These are phyloP conservation scores for Acanthamoeba royreba DNA, from an alignment of 208 protist genomes.

Conservation along the genomic window DNA sequence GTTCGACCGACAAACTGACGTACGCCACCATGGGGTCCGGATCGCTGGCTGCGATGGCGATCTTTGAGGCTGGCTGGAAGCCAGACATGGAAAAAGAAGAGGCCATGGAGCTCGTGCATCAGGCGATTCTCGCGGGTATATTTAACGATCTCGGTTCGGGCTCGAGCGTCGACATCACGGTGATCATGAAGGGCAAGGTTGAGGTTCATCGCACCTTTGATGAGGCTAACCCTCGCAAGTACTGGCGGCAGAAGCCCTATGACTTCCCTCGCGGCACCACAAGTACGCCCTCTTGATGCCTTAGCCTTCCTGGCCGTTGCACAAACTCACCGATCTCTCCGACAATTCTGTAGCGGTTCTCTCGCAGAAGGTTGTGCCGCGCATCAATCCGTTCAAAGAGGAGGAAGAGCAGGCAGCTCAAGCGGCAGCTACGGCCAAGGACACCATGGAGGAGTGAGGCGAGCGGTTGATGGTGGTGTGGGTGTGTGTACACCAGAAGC, in stretches of 20 bases:
- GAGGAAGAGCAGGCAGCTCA: neutral
- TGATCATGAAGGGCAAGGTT: conserved; percentile 86
- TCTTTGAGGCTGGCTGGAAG: conserved; percentile 96
- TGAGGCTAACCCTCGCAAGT: conserved; percentile 74
- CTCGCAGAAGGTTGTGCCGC: neutral
- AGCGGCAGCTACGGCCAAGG: neutral
- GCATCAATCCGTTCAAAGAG: neutral
- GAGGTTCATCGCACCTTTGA: conserved; percentile 70
- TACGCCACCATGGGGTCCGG: conserved; percentile 99
- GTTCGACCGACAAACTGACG: conserved; percentile 94
- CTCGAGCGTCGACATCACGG: conserved; percentile 98
- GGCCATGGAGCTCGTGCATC: conserved; percentile 94
- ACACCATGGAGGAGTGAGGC: neutral
- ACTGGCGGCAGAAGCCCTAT: conserved; percentile 62
- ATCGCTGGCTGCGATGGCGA: conserved; percentile 97
- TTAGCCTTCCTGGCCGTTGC: neutral
- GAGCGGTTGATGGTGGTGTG: neutral
- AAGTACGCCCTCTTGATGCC: neutral
- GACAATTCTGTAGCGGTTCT: neutral
- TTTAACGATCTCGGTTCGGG: conserved; percentile 99
- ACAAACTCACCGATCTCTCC: neutral
- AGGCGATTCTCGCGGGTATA: conserved; percentile 98
- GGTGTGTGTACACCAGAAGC: neutral
- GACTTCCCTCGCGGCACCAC: conserved; percentile 74
- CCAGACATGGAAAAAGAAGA: conserved; percentile 92